phyloP scores from a whole-genome alignment of 1,284 basidiomycete species.

The Chalciporus piperatoides region DNA sequence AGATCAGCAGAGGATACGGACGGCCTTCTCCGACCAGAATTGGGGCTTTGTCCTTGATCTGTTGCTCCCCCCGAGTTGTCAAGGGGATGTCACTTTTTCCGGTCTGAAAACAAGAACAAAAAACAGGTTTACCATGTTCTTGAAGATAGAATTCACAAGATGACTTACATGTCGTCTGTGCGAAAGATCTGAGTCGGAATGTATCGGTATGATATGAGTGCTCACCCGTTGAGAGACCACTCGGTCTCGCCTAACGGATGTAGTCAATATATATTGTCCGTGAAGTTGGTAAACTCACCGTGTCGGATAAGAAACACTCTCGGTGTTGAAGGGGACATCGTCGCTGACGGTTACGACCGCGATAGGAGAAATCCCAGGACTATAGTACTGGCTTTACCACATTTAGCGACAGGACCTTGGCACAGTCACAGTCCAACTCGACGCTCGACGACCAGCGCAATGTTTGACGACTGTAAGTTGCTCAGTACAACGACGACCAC shows the following conservation, averaged over 20 bases:
- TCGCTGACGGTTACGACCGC: conserved; percentile 22
- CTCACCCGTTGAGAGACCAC: conserved; percentile 86
- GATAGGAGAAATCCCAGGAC: not conserved
- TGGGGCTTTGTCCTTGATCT: conserved; percentile 64
- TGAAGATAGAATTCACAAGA: not conserved
- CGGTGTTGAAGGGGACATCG: conserved; percentile 54
- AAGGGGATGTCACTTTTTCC: conserved; percentile 86
- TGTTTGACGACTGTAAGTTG: conserved; percentile 84
- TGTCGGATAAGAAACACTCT: conserved; percentile 77
- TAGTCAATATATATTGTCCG: conserved; percentile 1
- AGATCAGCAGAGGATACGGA: conserved; percentile 39
- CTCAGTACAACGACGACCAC: not conserved
- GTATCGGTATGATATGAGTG: conserved; percentile 3
- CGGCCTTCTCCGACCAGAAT: conserved; percentile 74
- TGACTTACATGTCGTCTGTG: conserved; percentile 68
- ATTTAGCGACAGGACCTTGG: too few species aligned
- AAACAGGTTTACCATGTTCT: not conserved
- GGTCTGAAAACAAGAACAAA: conserved; percentile 66
- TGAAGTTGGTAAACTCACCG: conserved; percentile 40
- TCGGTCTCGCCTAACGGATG: conserved; percentile 78
- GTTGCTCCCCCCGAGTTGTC: conserved; percentile 74
- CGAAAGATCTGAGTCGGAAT: conserved; percentile 7
- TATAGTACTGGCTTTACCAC: not conserved
- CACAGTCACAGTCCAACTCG: too few species aligned
- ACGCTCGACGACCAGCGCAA: conserved; percentile 29